phyloP scores from a whole-genome alignment of 2,329 filamentous ascomycete genomes.

The Talaromyces sp. region DNA sequence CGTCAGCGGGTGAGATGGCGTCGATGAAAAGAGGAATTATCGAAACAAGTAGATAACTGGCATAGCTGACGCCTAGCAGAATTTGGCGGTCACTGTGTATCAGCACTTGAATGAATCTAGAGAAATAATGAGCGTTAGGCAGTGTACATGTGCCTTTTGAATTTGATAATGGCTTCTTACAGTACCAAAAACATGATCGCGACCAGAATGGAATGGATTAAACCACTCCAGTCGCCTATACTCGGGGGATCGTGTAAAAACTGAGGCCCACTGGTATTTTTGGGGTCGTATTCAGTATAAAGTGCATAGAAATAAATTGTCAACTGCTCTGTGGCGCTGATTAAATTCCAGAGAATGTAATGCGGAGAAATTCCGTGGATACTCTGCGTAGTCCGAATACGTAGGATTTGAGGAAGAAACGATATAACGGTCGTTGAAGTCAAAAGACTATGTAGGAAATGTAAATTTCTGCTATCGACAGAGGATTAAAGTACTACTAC shows the following conservation, averaged over 20 bases:
- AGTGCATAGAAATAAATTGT: not conserved
- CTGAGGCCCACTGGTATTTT: not conserved
- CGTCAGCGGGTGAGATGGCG: not conserved
- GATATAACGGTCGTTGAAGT: not conserved
- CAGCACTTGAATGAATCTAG: not conserved
- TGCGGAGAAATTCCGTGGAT: not conserved
- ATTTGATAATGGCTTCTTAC: not conserved
- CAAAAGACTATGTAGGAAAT: not conserved
- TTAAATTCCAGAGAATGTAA: not conserved
- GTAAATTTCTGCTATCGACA: not conserved
- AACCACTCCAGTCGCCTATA: not conserved
- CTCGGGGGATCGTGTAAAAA: not conserved
- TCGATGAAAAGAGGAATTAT: not conserved
- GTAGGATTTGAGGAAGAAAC: not conserved
- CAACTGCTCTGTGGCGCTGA: not conserved
- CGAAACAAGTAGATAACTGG: not conserved
- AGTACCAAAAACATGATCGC: not conserved
- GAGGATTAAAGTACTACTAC: not conserved
- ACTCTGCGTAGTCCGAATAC: not conserved
- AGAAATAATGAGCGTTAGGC: not conserved
- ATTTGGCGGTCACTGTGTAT: not conserved
- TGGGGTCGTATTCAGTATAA: not conserved
- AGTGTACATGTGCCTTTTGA: not conserved
- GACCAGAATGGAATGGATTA: not conserved
- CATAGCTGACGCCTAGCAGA: not conserved